Evolutionary conservation across 805 yeast genomes (phyloP).

Genomic region (Candida wancherniae): DNA sequence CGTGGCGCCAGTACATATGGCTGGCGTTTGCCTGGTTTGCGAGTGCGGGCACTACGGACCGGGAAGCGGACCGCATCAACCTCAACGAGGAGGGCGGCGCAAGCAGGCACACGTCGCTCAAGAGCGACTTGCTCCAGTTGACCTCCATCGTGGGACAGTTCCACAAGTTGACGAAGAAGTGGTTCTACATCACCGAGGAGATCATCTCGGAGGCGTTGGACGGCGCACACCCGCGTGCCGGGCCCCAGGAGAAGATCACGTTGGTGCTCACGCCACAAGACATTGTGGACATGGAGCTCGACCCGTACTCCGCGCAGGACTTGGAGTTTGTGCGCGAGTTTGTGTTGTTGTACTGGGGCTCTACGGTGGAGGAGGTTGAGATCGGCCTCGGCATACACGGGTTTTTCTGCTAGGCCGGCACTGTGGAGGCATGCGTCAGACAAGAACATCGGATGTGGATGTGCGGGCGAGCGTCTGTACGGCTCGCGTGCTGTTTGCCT

Average conservation of each 20-base stretch:
- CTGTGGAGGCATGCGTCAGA: no score
- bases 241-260: slow-evolving; percentile 11
- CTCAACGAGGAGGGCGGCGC: slow-evolving; percentile 5
- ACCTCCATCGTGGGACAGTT: slow-evolving; percentile 34
- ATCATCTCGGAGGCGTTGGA: slow-evolving; percentile 28
- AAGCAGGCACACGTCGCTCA: slow-evolving; percentile 1
- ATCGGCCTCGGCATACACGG: slow-evolving; percentile 31
- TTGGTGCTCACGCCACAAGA: slow-evolving; percentile 39
- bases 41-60: slow-evolving; percentile 60
- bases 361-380: slow-evolving; percentile 24
- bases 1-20: slow-evolving; percentile 60
- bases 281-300: slow-evolving; percentile 38
- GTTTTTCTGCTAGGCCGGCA: slow-evolving; percentile 28
- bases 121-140: slow-evolving; percentile 10
- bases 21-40: slow-evolving; percentile 85
- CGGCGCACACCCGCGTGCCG: slow-evolving; percentile 5
- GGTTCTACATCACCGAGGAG: slow-evolving; percentile 33
- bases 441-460: no score
- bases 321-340: slow-evolving; percentile 32
- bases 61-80: slow-evolving; percentile 12
- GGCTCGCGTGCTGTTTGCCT: no score
- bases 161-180: slow-evolving; percentile 36
- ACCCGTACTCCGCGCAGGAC: slow-evolving; percentile 38
- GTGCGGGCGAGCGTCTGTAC: no score
- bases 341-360: slow-evolving; percentile 31